Evolutionary conservation across 139 green algal species (phyloP).

Genomic region (Picochlorum sp.): DNA sequence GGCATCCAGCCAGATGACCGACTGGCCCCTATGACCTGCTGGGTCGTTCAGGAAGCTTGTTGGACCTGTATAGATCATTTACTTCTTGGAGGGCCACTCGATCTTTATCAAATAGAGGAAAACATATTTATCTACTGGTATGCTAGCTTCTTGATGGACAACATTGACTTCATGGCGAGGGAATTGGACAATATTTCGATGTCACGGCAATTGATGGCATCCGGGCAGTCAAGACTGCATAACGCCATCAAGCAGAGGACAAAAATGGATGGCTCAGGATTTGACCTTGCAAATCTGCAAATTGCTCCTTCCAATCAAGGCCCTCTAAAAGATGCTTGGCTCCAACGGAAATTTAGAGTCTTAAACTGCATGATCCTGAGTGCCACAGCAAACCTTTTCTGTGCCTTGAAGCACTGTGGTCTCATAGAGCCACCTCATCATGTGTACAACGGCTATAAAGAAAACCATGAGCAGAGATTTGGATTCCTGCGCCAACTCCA

Average conservation of each 20-base stretch:
- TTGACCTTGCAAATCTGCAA: neutral
- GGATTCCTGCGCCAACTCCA: slow-evolving; percentile 16
- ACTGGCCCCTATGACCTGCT: slow-evolving; percentile 45
- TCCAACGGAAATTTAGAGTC: neutral
- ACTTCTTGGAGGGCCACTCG: slow-evolving; percentile 65
- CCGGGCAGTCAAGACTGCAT: neutral
- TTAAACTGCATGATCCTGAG: slow-evolving; percentile 23
- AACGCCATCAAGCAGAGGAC: neutral
- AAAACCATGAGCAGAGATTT: slow-evolving; percentile 67
- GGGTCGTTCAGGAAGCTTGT: slow-evolving; percentile 53
- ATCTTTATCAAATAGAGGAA: slow-evolving; percentile 64
- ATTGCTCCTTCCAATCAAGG: neutral
- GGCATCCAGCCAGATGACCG: neutral
- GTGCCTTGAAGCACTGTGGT: slow-evolving; percentile 15
- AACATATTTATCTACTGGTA: slow-evolving; percentile 66
- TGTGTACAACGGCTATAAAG: slow-evolving; percentile 39
- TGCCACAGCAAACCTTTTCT: slow-evolving; percentile 31
- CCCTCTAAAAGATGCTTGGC: neutral
- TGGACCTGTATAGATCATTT: slow-evolving; percentile 49
- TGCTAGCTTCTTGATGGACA: slow-evolving; percentile 29
- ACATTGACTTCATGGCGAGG: neutral
- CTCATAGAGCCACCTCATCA: neutral
- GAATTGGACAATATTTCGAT: neutral
- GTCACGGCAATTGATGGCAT: neutral
- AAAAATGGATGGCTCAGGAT: neutral